Percentiles rank a stretch among this genome's conserved stretches.
These are phyloP conservation scores for Lantana camara DNA, from an alignment of 257 asterid species.

Conservation along the genomic window DNA sequence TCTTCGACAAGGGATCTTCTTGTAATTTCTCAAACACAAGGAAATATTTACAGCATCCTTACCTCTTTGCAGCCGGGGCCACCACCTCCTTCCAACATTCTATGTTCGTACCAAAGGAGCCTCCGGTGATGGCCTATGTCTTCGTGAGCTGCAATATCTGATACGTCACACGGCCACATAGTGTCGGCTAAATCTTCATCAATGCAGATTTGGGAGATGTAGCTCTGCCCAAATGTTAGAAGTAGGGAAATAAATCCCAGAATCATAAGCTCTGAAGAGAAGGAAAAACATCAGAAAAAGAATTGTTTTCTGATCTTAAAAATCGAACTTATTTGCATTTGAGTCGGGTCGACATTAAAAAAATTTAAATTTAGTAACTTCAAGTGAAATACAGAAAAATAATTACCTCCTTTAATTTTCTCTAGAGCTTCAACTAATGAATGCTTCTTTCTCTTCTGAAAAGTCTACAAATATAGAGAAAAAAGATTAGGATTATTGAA, in stretches of 20 bases:
- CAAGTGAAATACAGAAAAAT: not conserved
- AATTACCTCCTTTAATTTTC: constrained; percentile 82
- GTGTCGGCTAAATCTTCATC: constrained; percentile 53
- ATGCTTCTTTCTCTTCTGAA: constrained; percentile 55
- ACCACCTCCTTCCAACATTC: constrained; percentile 36
- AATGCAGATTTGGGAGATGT: constrained; percentile 74
- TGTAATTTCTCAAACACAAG: too few relatives aligned
- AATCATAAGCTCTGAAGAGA: constrained; percentile 87
- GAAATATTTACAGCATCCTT: not conserved
- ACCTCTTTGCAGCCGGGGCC: constrained; percentile 34
- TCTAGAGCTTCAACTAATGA: constrained; percentile 89
- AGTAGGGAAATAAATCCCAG: constrained; percentile 91
- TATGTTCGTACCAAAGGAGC: constrained; percentile 41
- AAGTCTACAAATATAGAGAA: constrained; percentile 50
- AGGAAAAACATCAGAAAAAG: not conserved
- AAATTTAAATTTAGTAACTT: not conserved
- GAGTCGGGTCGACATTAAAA: too few relatives aligned
- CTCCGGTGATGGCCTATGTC: constrained; percentile 32
- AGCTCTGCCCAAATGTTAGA: constrained; percentile 84
- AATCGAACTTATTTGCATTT: too few relatives aligned
- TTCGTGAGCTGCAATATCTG: not conserved
- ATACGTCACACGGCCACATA: constrained; percentile 67
- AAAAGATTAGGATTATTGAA: not conserved
- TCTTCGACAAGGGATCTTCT: too few relatives aligned
- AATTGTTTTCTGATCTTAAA: too few relatives aligned